A percentile compares a stretch with the other conserved stretches of the same genome.
Conservation (phyloP, 2,329 filamentous ascomycete genomes). For the Pestalotiopsis sp. region DNA sequence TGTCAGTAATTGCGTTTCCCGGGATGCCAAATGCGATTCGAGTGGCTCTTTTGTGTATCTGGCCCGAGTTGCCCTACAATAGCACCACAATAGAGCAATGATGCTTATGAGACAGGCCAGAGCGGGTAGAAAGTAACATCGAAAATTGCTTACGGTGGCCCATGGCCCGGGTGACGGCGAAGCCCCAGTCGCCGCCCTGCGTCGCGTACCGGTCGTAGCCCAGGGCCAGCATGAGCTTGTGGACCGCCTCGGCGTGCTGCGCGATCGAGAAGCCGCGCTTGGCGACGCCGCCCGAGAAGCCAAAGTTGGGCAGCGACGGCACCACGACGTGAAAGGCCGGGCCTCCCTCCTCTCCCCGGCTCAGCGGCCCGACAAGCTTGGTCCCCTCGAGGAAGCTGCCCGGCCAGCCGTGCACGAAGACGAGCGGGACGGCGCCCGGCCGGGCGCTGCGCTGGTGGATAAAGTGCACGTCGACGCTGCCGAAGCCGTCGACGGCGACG, state of each 20-base stretch:
- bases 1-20: no score
- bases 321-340: slow-evolving; percentile 49
- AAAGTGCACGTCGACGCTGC: slow-evolving; percentile 63
- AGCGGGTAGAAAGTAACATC: no score
- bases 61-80: no score
- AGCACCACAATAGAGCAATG: no score
- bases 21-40: no score
- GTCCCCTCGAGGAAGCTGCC: slow-evolving; percentile 62
- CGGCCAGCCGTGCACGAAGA: slow-evolving; percentile 45
- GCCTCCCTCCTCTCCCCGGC: slow-evolving; percentile 16
- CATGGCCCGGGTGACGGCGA: slow-evolving; percentile 63
- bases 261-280: slow-evolving; percentile 55
- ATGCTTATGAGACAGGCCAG: no score
- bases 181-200: slow-evolving; percentile 73
- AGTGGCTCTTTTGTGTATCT: no score
- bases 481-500: slow-evolving; percentile 61
- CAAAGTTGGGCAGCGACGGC: slow-evolving; percentile 50
- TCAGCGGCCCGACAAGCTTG: slow-evolving; percentile 49
- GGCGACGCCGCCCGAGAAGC: slow-evolving; percentile 39
- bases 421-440: slow-evolving; percentile 35
- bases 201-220: slow-evolving; percentile 59
- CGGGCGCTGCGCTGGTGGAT: slow-evolving; percentile 53
- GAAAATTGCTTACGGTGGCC: slow-evolving; percentile 34
- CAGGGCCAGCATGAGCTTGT: slow-evolving; percentile 62
- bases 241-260: slow-evolving; percentile 62